Base-by-base conservation (phyloP, 306 rosid species). In the Sicyos baderoa region DNA sequence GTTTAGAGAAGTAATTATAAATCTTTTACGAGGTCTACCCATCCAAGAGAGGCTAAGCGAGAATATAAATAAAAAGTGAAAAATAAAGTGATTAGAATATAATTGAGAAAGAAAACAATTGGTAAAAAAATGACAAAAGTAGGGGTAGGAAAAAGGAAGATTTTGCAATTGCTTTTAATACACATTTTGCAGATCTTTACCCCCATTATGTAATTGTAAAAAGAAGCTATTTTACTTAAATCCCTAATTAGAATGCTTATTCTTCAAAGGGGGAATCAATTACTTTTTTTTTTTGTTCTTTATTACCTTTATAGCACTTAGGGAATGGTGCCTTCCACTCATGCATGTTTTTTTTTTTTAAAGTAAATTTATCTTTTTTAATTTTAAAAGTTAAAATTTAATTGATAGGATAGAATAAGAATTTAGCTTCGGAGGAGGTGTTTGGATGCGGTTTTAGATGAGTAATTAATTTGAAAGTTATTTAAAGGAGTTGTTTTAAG, bases 251-350 rank as follows among this genome's bases (percentile, higher is more conserved):
- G 21, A 67, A 23, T 67, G 71, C 0, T 67, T 67, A 14, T 45
- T 66, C 40, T 62, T 62, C 29, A 18, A 19, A 40, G 44, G 13
- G 35, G 53, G 72, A 67, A 67, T 67, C 56, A 67, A 67, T 32
- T 15, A 23, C 51, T 14, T 29, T 29, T 29, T 29, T 25, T 67
- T 23, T 4, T 15, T n/a, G 37, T 48, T 25, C 44, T 23, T 67
- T 67, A 48, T 40, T 47, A 21, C 22, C 72, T 66, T 45, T 29
- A 29, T 66, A 65, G 11, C 71, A 65, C 71, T 45, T 45, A 0
- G 70, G 71, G 54, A 65, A 65, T 65, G 71, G 54, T 47, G 71
- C 32, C 22, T 45, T 37, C 54, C 71, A 65, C 71, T 13, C 54
- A 45, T 65, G 71, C 54, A 65, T 65, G 54, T 2, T 40, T 65